A percentile compares a stretch with the other conserved stretches of the same genome.
These are phyloP conservation scores for Colletotrichum lindemuthianum DNA, from an alignment of 2,329 filamentous ascomycete genomes.

Conservation along the genomic window DNA sequence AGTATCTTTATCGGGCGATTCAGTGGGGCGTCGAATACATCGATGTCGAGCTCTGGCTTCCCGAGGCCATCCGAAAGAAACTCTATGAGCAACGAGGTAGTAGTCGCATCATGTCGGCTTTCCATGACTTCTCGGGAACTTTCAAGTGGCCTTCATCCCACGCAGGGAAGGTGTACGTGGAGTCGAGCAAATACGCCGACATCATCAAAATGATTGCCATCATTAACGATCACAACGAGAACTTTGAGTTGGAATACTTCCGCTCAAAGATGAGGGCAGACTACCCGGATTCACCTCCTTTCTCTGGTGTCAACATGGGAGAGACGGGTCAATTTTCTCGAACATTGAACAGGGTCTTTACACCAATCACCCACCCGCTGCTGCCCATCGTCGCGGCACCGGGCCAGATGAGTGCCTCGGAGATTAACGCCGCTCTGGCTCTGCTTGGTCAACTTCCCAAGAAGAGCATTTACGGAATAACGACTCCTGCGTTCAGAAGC, in stretches of 20 bases:
- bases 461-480: conserved; percentile 83
- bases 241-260: conserved; percentile 92
- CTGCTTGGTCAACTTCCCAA: conserved; percentile 84
- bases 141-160: conserved; percentile 84
- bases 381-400: conserved; percentile 86
- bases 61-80: conserved; percentile 75
- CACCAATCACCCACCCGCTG: conserved; percentile 86
- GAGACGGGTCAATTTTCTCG: conserved; percentile 86
- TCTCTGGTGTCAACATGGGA: conserved; percentile 90
- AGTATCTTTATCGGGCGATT: conserved; percentile 84
- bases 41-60: conserved; percentile 88
- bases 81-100: conserved; percentile 77
- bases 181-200: conserved; percentile 79
- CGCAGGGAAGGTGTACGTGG: conserved; percentile 76
- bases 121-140: conserved; percentile 86
- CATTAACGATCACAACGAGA: conserved; percentile 83
- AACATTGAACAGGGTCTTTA: conserved; percentile 86
- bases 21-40: conserved; percentile 93
- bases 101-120: conserved; percentile 90
- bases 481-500: conserved; percentile 70
- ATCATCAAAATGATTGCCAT: conserved; percentile 93
- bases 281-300: conserved; percentile 74
- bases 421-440: conserved; percentile 83
- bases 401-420: conserved; percentile 84
- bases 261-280: conserved; percentile 78